Base-by-base conservation (phyloP, 177 flowering plant species). In the Vitis hybrid region DNA sequence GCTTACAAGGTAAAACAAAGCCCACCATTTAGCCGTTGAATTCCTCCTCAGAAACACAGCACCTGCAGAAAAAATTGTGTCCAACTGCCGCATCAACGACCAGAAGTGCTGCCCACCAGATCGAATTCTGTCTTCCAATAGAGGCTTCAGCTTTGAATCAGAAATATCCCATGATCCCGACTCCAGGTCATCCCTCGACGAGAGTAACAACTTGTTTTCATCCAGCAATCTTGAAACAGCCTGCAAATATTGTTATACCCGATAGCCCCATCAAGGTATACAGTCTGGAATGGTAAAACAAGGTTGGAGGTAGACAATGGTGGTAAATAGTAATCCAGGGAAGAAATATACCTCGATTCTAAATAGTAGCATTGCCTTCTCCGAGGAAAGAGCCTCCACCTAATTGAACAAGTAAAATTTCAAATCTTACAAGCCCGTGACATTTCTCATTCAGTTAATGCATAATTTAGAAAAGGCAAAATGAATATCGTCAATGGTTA, bases 331-430 rank as follows among this genome's bases (percentile, higher is more conserved):
- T 58, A 34, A 26, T 49, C 17, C 11, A 59, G n/a, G 3, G n/a
- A 48, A 52, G 13, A 10, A 19, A 18, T 32, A 51, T 85, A 91
- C 98, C 97, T 95, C 98, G n/a, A 86, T 88, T 72, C 92, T 87
- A 60, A 92, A 87, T 30, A 71, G 62, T 64, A 91, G 69, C 15
- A 76, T 89, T 4, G 97, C 94, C 83, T 94, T 94, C 85, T 94
- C 97, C 4, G 97, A 91, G 62, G 98, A 81, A 18, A 94, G 88
- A 51, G 90, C 70, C 83, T 94, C 98, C 62, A 94, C 97, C 98
- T 93, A 82, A 54, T 70, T 63, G 62, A 76, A 49, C n/a, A 68
- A 64, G 62, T 45, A 63, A 49, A 74, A 49, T 61, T 68, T 56
- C 64, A 8, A 14, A 13, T 6, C 30, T 26, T 26, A 26, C 30